Evolutionary conservation across 371 early-diverging fungal genomes (phyloP).

Genomic region (Furculomyces boomerangus): DNA sequence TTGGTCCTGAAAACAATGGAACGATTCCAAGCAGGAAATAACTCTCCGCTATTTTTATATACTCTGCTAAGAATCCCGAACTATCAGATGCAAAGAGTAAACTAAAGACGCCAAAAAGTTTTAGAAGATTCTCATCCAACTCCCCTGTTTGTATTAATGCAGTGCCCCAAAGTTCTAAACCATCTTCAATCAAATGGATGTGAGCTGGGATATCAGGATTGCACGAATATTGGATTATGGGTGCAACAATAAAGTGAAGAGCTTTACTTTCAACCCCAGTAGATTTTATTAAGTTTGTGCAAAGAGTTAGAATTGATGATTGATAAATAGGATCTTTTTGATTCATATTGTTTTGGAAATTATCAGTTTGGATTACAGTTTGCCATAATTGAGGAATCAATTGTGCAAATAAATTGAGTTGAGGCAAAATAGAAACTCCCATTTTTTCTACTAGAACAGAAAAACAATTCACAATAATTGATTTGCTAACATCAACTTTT

Average conservation of each 20-base stretch:
- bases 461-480: constrained; percentile 54
- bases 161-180: neutral
- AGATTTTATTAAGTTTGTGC: neutral
- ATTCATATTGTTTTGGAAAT: neutral
- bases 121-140: neutral
- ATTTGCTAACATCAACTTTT: constrained; percentile 56
- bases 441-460: constrained; percentile 60
- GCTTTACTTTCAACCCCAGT: neutral
- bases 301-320: neutral
- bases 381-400: neutral
- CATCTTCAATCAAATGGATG: neutral
- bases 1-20: neutral
- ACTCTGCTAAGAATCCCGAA: neutral
- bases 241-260: neutral
- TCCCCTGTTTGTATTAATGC: neutral
- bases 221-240: neutral
- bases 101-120: neutral
- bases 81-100: neutral
- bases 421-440: constrained; percentile 1
- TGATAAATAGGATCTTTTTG: neutral
- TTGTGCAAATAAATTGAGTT: neutral
- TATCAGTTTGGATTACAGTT: neutral
- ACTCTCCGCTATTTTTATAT: neutral
- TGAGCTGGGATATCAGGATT: neutral
- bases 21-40: neutral